Conservation (phyloP, 257 asterid species). For the Solanum tarapatanum region DNA sequence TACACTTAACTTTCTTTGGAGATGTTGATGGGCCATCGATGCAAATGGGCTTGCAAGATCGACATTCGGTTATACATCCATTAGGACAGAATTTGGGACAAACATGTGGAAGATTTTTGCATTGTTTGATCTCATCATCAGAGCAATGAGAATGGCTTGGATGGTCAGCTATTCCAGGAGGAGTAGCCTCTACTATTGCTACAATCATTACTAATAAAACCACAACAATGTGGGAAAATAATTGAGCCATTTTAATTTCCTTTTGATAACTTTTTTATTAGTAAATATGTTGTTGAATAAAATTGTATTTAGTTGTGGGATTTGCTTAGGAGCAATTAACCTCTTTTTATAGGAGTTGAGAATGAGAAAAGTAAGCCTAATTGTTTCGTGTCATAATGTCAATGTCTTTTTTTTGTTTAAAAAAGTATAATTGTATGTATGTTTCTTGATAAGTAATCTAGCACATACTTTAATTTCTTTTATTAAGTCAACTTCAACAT, state of each 20-base stretch:
- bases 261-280: background rate
- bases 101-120: slow-evolving; percentile 43
- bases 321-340: background rate
- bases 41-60: slow-evolving; percentile 37
- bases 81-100: slow-evolving; percentile 51
- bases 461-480: background rate
- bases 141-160: slow-evolving; percentile 38
- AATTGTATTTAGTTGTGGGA: background rate
- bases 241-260: background rate
- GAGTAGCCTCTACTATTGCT: slow-evolving; percentile 22
- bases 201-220: background rate
- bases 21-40: slow-evolving; percentile 1
- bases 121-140: slow-evolving; percentile 21
- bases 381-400: background rate
- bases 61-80: slow-evolving; percentile 26
- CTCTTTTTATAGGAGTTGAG: background rate
- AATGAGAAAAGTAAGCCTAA: background rate
- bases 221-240: background rate
- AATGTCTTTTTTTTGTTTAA: background rate
- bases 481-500: background rate
- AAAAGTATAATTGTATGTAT: no score
- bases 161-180: slow-evolving; percentile 31
- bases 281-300: background rate
- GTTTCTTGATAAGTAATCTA: background rate
- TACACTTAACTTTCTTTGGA: slow-evolving; percentile 27